Percentiles rank a stretch among this genome's conserved stretches.
phyloP scores from a whole-genome alignment of 192 early-diverging fungal species.

The Spizellomyces punctatus region DNA sequence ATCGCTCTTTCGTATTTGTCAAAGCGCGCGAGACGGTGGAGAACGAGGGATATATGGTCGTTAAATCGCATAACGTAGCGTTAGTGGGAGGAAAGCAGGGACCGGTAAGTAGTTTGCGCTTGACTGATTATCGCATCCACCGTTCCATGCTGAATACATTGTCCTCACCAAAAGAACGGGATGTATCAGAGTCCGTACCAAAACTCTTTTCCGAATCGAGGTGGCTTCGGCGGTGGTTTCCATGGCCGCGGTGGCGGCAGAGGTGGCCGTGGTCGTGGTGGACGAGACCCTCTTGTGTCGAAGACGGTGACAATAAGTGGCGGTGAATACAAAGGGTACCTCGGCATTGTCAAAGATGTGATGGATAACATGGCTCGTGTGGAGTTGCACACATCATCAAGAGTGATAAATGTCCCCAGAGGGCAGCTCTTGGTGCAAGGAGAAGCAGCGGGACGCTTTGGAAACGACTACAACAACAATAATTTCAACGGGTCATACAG shows the following conservation, averaged over 20 bases:
- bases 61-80: slow-evolving; percentile 62
- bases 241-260: slow-evolving; percentile 38
- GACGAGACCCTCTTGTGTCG: slow-evolving; percentile 56
- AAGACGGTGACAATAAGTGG: slow-evolving; percentile 82
- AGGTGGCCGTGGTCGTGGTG: slow-evolving; percentile 42
- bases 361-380: slow-evolving; percentile 74
- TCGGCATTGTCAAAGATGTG: slow-evolving; percentile 93
- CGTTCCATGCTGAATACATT: too few relatives aligned
- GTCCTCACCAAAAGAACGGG: too few relatives aligned
- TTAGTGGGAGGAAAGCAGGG: slow-evolving; percentile 12
- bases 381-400: slow-evolving; percentile 89
- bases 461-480: not conserved
- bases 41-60: slow-evolving; percentile 77
- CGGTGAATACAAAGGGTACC: slow-evolving; percentile 96
- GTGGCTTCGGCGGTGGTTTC: slow-evolving; percentile 27
- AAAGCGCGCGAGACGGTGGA: slow-evolving; percentile 72
- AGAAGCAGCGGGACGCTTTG: slow-evolving; percentile 21
- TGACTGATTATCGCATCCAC: too few relatives aligned
- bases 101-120: not conserved
- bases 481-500: slow-evolving; percentile 1
- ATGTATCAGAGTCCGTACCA: too few relatives aligned
- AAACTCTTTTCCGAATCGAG: not conserved
- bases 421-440: slow-evolving; percentile 72
- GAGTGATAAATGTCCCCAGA: slow-evolving; percentile 78
- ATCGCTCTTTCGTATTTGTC: slow-evolving; percentile 79